Conservation (phyloP, 148 eudicot genomes). For the Rhododendron ferrugineum region DNA sequence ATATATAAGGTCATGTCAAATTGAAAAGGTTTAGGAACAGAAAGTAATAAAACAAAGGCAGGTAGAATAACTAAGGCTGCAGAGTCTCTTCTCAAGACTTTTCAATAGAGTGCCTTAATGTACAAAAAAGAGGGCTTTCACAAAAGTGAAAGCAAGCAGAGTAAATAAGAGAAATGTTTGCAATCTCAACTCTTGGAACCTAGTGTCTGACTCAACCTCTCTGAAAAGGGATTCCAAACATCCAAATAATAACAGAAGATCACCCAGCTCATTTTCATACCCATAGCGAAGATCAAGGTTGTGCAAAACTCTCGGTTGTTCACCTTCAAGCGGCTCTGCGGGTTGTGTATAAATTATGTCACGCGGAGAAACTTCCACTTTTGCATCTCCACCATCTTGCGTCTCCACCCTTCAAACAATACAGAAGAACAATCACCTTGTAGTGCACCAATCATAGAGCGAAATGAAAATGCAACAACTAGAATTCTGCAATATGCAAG, state of each 20-base stretch:
- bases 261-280: slow-evolving; percentile 35
- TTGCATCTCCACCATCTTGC: slow-evolving; percentile 98
- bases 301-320: slow-evolving; percentile 64
- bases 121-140: not conserved
- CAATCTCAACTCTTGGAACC: not conserved
- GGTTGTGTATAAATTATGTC: slow-evolving; percentile 80
- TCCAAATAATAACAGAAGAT: not conserved
- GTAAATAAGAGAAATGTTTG: not conserved
- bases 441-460: not conserved
- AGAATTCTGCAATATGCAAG: not conserved
- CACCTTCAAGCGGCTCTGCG: slow-evolving; percentile 66
- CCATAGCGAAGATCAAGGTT: slow-evolving; percentile 97
- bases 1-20: not conserved
- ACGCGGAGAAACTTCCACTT: slow-evolving; percentile 92
- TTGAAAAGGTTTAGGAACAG: not conserved
- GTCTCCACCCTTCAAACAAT: slow-evolving; percentile 78
- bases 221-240: not conserved
- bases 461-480: not conserved
- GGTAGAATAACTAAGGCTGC: not conserved
- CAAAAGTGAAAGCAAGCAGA: not conserved
- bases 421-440: not conserved
- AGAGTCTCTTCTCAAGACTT: not conserved
- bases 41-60: not conserved
- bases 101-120: not conserved
- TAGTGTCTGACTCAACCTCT: not conserved